Conservation (phyloP, 2,329 filamentous ascomycete genomes). For the Exophiala sp. region DNA sequence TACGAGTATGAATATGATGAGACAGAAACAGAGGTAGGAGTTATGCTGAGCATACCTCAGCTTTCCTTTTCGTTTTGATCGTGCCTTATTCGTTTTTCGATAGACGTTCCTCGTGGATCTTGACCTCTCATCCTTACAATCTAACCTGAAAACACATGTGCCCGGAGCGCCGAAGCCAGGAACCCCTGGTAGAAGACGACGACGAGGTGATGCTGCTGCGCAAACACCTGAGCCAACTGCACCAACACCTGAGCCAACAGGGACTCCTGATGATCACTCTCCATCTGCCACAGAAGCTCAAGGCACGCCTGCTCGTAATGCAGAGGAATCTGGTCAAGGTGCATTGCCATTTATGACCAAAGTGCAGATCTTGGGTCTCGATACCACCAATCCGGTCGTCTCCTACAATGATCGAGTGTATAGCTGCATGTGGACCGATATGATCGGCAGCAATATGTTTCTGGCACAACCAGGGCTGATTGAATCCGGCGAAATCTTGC, state of each 20-base stretch:
- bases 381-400: slow-evolving; percentile 71
- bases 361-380: slow-evolving; percentile 79
- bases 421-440: slow-evolving; percentile 74
- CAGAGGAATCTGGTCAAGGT: slow-evolving; percentile 37
- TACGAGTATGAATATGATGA: slow-evolving; percentile 61
- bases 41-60: slow-evolving; percentile 1
- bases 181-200: slow-evolving; percentile 18
- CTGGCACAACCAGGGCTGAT: slow-evolving; percentile 58
- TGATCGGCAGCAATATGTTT: slow-evolving; percentile 79
- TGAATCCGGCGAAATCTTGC: slow-evolving; percentile 29
- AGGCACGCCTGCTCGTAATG: slow-evolving; percentile 20
- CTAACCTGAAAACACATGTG: slow-evolving; percentile 32
- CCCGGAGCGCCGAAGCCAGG: slow-evolving; percentile 4
- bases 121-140: slow-evolving; percentile 51
- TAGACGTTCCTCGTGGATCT: slow-evolving; percentile 59
- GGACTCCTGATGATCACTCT: slow-evolving; percentile 4
- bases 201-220: slow-evolving; percentile 4
- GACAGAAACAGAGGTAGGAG: slow-evolving; percentile 50
- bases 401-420: slow-evolving; percentile 77
- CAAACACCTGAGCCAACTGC: slow-evolving; percentile 14
- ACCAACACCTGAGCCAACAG: slow-evolving; percentile 2
- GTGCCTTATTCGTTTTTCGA: slow-evolving; percentile 10
- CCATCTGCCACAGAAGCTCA: slow-evolving; percentile 22
- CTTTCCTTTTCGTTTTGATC: slow-evolving; percentile 3
- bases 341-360: slow-evolving; percentile 32